A percentile compares a stretch with the other conserved stretches of the same genome.
Evolutionary conservation across 2,329 filamentous ascomycete species (phyloP).

Genomic region (Leptosphaerulina australis): DNA sequence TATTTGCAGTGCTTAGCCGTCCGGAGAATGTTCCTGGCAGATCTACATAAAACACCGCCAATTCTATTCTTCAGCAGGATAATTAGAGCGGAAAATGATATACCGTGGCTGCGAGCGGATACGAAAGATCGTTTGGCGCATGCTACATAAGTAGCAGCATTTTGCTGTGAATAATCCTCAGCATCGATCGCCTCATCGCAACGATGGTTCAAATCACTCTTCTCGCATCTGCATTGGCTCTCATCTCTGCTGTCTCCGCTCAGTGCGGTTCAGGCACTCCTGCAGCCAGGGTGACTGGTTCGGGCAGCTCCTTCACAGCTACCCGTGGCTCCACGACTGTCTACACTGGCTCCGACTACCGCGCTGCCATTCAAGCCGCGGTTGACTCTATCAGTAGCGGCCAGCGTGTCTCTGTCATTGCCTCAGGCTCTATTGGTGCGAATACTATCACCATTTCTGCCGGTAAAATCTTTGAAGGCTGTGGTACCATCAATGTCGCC

Average conservation of each 20-base stretch:
- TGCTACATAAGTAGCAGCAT: conserved; percentile 5
- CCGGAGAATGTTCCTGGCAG: background rate
- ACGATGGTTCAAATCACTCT: conserved; percentile 48
- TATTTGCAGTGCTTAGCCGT: conserved; percentile 1
- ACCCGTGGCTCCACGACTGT: conserved; percentile 53
- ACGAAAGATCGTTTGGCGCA: background rate
- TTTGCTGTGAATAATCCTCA: background rate
- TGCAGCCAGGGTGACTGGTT: conserved; percentile 56
- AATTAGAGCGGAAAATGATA: background rate
- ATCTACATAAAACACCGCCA: conserved; percentile 8
- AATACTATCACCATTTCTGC: conserved; percentile 58
- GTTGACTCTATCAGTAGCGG: conserved; percentile 59
- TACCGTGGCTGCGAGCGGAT: background rate
- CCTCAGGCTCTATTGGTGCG: conserved; percentile 62
- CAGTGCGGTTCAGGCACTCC: conserved; percentile 59
- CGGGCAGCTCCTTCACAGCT: conserved; percentile 54
- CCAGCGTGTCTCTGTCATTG: conserved; percentile 61
- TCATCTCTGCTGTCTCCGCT: conserved; percentile 48
- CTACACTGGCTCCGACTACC: conserved; percentile 62
- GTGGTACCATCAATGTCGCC: conserved; percentile 60
- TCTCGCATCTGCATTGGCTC: conserved; percentile 52
- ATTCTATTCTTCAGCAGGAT: conserved; percentile 13
- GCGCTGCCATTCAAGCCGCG: conserved; percentile 60
- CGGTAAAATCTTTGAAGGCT: conserved; percentile 65
- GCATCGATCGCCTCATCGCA: background rate